Evolutionary conservation across 352 stramenopile genomes (phyloP).

Genomic region (Globisporangium spinosum): DNA sequence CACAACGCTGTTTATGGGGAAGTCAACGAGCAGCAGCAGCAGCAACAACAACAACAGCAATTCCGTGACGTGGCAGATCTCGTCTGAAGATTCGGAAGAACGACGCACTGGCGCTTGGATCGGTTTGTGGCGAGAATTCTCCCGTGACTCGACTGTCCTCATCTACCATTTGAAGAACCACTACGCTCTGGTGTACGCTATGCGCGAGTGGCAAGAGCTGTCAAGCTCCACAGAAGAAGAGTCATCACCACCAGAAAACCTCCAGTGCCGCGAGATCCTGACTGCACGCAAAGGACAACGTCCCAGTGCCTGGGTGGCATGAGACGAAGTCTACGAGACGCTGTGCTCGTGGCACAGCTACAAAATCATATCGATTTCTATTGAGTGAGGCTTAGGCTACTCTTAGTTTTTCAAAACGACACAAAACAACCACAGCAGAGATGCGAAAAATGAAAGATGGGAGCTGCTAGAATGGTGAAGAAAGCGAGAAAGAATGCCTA

Average conservation of each 20-base stretch:
- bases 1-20: slow-evolving; percentile 13
- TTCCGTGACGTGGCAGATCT: background rate
- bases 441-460: background rate
- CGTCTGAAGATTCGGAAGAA: slow-evolving; percentile 13
- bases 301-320: slow-evolving; percentile 56
- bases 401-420: background rate
- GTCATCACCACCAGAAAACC: no score
- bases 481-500: slow-evolving; percentile 21
- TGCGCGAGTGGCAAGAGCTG: slow-evolving; percentile 40
- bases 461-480: background rate
- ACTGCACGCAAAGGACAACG: slow-evolving; percentile 62
- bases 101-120: slow-evolving; percentile 15
- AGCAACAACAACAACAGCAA: background rate
- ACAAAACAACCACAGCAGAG: background rate
- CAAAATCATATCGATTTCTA: slow-evolving; percentile 42
- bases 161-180: slow-evolving; percentile 80
- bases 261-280: slow-evolving; percentile 36
- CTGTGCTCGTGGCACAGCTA: slow-evolving; percentile 62
- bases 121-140: slow-evolving; percentile 23
- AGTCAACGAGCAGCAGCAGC: background rate
- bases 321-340: slow-evolving; percentile 44
- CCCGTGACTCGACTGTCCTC: slow-evolving; percentile 23
- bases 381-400: background rate
- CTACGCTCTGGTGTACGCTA: slow-evolving; percentile 68
- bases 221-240: background rate